Base-by-base conservation (phyloP, 2,329 filamentous ascomycete species). In the Malbranchea cinnamomea region DNA sequence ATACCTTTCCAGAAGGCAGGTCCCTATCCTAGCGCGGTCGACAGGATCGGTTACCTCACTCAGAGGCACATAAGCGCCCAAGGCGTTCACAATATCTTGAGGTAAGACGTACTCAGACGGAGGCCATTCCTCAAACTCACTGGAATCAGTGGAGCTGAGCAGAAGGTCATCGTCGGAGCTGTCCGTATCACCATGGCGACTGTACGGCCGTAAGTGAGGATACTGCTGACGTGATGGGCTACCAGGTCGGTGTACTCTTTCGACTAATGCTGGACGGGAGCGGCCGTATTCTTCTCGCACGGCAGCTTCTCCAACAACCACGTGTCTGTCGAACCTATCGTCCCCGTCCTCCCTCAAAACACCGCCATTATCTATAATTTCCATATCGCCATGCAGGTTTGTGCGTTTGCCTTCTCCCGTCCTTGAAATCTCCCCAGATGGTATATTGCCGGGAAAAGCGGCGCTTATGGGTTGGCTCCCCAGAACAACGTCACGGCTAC, bases 381-480 rank as follows among this genome's bases (percentile, higher is more conserved):
- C 63, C 32, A 78, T 59, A 27, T 78, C 74, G 2, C 78, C 78
- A 37, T 75, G 68, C 3, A 57, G 51, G 29, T 68, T 65, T 24
- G 65, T 58, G n/a, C 63, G 58, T 48, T 85, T 84, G 33, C 78
- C 79, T 41, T 80, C 68, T 27, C 73, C 67, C 7, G 56, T 63
- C 32, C 69, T 63, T n/a, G 63, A 65, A 17, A 63, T 56, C 34
- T 81, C 74, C 9, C 69, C 72, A 1, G 63, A 54, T 2, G 78
- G 74, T 11, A 81, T 73, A 32, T 67, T 62, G 1, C 76, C 76
- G 36, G 81, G 76, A 24, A 81, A 72, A 1, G 78, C 79, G 37
- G 84, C 84, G 28, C 79, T 85, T 26, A 87, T 65, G 0, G 81
- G 80, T 42, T 83, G 78, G 23, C 78, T 70, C 30, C 77, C 73